Conservation (phyloP, 257 asterid genomes). For the Nicotiana otophora region DNA sequence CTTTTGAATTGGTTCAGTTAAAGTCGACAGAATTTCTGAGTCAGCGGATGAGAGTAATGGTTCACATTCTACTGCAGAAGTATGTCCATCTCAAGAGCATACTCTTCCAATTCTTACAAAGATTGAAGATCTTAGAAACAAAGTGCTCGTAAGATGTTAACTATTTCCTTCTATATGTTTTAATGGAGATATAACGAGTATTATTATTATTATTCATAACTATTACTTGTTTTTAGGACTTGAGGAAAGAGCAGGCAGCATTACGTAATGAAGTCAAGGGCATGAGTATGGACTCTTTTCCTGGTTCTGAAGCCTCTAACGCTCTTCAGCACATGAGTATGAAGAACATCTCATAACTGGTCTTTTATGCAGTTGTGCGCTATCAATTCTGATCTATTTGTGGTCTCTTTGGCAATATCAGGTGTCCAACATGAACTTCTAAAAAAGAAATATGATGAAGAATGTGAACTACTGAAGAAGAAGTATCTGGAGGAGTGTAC, state of each 20-base stretch:
- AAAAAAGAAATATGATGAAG: slow-evolving; percentile 52
- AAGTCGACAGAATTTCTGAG: not conserved
- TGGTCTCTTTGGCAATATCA: slow-evolving; percentile 18
- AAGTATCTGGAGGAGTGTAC: slow-evolving; percentile 64
- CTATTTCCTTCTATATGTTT: not conserved
- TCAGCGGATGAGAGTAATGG: slow-evolving; percentile 28
- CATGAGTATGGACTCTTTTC: slow-evolving; percentile 46
- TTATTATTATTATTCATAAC: not conserved
- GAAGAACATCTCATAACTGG: slow-evolving; percentile 19
- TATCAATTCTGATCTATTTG: not conserved
- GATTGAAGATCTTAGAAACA: slow-evolving; percentile 44
- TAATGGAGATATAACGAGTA: not conserved
- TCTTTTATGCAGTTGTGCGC: not conserved
- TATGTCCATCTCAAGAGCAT: slow-evolving; percentile 33
- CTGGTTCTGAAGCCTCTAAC: slow-evolving; percentile 44
- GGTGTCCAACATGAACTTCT: slow-evolving; percentile 58
- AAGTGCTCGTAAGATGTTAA: slow-evolving; percentile 49
- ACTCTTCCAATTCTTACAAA: slow-evolving; percentile 52
- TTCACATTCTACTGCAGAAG: slow-evolving; percentile 35
- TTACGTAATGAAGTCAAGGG: slow-evolving; percentile 57
- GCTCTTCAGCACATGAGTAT: slow-evolving; percentile 64
- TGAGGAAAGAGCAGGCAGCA: slow-evolving; percentile 43
- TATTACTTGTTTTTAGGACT: slow-evolving; percentile 9
- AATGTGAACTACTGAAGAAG: slow-evolving; percentile 53
- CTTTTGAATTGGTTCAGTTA: not conserved